These are phyloP conservation scores for Fraxinus dipetala DNA, from an alignment of 305 asterid species.

Conservation along the genomic window DNA sequence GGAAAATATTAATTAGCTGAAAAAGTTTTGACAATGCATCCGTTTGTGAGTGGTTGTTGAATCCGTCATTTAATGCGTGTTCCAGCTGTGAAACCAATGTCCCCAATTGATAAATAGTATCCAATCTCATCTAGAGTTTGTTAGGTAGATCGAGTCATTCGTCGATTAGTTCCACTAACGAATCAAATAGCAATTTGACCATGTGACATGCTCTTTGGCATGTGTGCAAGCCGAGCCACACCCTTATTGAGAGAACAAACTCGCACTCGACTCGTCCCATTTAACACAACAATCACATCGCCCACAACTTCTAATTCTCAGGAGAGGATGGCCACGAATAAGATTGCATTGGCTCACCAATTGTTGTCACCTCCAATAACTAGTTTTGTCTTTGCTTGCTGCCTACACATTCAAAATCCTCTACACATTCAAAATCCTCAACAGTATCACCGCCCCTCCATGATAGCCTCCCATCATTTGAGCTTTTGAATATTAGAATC, in stretches of 20 bases:
- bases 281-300: background rate
- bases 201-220: background rate
- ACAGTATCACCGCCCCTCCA: conserved; percentile 34
- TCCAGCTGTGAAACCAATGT: background rate
- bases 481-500: background rate
- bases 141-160: background rate
- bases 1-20: background rate
- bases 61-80: background rate
- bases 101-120: background rate
- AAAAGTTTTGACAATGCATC: background rate
- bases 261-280: background rate
- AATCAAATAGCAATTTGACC: background rate
- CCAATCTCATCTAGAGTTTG: background rate
- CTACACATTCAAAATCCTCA: conserved; percentile 27
- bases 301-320: background rate
- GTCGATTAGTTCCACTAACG: background rate
- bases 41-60: background rate
- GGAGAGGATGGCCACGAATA: background rate
- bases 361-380: background rate
- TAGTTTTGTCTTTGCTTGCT: conserved; percentile 13
- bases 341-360: background rate
- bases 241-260: background rate
- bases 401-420: conserved; percentile 28
- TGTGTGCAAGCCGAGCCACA: background rate
- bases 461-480: background rate